These are phyloP conservation scores for Cymbidium sinense DNA, from an alignment of 106 monocot genomes.

Conservation along the genomic window DNA sequence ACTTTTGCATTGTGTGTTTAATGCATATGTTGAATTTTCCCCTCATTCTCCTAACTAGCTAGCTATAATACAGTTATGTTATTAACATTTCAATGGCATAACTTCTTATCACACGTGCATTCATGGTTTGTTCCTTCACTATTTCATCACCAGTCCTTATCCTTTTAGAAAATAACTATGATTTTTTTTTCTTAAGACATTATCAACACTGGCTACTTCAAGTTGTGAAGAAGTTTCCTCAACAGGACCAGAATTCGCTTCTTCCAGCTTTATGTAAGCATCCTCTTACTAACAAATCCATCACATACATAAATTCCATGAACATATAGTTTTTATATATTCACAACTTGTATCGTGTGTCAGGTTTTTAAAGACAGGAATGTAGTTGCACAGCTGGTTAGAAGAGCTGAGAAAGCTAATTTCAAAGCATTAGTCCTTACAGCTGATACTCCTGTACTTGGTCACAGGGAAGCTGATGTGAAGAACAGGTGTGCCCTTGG, in stretches of 20 bases:
- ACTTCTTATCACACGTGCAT: background rate
- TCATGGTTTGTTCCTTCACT: background rate
- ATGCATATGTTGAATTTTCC: background rate
- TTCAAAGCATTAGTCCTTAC: slow-evolving; percentile 73
- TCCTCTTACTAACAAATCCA: background rate
- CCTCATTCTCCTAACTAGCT: background rate
- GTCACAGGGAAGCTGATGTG: slow-evolving; percentile 66
- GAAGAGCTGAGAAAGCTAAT: slow-evolving; percentile 71
- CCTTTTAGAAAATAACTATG: background rate
- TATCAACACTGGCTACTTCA: slow-evolving; percentile 78
- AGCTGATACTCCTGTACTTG: slow-evolving; percentile 59
- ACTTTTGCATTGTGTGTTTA: background rate
- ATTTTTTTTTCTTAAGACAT: slow-evolving; percentile 27
- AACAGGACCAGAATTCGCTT: slow-evolving; percentile 79
- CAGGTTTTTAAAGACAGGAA: slow-evolving; percentile 69
- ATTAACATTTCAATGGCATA: background rate
- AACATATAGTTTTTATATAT: background rate
- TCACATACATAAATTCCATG: background rate
- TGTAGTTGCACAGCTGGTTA: slow-evolving; percentile 64
- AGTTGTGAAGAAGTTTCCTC: slow-evolving; percentile 91
- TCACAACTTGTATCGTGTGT: background rate
- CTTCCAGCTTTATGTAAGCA: slow-evolving; percentile 90
- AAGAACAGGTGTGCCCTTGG: slow-evolving; percentile 45
- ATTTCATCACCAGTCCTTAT: background rate
- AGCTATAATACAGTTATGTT: background rate